Evolutionary conservation across 371 early-diverging fungal genomes (phyloP), one percentile per base, ranked within the genome.

Genomic region (Massospora cicadina): DNA sequence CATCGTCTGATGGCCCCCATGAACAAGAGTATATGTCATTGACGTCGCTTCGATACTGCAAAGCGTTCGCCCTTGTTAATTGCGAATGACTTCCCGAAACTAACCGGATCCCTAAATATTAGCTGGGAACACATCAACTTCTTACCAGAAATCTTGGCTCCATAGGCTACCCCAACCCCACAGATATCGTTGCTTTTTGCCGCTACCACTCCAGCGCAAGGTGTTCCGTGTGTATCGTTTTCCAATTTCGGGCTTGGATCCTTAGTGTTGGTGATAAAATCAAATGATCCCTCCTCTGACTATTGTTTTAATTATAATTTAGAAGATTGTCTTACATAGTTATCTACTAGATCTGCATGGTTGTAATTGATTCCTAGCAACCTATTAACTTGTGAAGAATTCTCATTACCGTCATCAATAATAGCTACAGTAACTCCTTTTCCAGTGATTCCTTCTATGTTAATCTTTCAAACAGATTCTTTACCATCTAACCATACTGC

Each of bases 1-100:
- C 96, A 70, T 95, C 85, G 66, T 97, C 98, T 53, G 81, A 76
- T n/a, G 98, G 98, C 0, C 98, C 98, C 95, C 96, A 97, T 29
- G 84, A 84, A 71, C 95, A 95, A 21, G 90, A 89, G 74, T 88
- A 97, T 53, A 97, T 93, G 61, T 91, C 81, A 71, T 92, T 95
- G 12, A 83, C 74, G 63, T 97, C 85, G 69, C 77, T 86, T 28
- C 77, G 79, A 74, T 88, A 93, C 70, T 88, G 92, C 53, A 95
- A 80, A 7, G 95, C 89, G 0, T 81, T 72, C 0, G 95, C 91
- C 72, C 95, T 96, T 66, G 93, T 93, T 24, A 74, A 84, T 68
- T 43, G 10, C 17, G 43, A 10, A 17, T 5, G 5, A 17, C 43
- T 43, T 17, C 17, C 17, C 10, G 43, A 5, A 43, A 43, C 17